Percentiles rank a stretch among this genome's conserved stretches.
Evolutionary conservation across 257 asterid species (phyloP).

Genomic region (Ocimum tenuiflorum): DNA sequence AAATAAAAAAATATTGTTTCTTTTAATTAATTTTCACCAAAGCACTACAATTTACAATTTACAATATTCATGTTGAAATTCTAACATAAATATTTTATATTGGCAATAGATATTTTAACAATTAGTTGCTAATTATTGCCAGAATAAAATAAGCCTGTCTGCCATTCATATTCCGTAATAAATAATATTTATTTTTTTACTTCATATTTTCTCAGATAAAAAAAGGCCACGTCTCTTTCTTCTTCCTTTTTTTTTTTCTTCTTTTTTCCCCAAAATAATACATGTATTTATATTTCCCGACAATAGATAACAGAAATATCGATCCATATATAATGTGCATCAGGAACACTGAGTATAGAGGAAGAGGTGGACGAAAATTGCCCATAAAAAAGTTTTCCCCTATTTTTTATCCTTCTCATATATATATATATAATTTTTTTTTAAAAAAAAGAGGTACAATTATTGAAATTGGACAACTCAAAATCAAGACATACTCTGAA

Average conservation of each 20-base stretch:
- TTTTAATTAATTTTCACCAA: background rate
- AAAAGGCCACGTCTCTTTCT: too few species aligned
- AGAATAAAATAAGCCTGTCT: too few species aligned
- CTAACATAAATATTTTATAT: too few species aligned
- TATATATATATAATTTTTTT: background rate
- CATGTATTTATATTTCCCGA: constrained; percentile 1
- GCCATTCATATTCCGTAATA: too few species aligned
- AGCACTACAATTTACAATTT: too few species aligned
- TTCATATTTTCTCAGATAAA: too few species aligned
- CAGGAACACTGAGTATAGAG: background rate
- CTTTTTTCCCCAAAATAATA: background rate
- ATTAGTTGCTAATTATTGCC: too few species aligned
- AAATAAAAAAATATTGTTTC: background rate
- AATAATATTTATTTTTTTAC: too few species aligned
- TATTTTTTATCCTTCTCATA: background rate
- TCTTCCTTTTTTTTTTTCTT: too few species aligned
- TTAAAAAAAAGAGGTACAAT: background rate
- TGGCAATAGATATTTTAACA: too few species aligned
- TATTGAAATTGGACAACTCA: constrained; percentile 24
- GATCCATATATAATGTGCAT: constrained; percentile 1
- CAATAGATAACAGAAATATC: constrained; percentile 8
- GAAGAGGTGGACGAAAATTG: constrained; percentile 12
- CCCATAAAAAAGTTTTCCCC: background rate
- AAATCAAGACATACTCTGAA: constrained; percentile 21
- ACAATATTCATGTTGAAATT: too few species aligned